phyloP scores from a whole-genome alignment of 768 basidiomycete species.

The Megacollybia marginata region DNA sequence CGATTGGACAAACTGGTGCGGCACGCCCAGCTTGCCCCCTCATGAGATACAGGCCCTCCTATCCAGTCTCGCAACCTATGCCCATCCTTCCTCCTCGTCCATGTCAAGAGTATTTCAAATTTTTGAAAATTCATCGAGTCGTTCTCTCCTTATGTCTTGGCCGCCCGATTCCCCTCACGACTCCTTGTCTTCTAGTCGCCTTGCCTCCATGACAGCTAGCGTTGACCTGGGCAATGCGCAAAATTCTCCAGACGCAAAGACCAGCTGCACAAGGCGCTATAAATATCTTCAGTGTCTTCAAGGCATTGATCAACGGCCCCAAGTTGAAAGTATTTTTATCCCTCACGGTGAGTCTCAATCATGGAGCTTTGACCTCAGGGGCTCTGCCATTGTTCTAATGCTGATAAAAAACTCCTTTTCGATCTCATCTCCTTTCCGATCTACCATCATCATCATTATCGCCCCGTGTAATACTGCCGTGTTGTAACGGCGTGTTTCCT shows the following conservation, averaged over 20 bases:
- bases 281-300: conserved; percentile 63
- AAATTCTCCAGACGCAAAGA: conserved; percentile 65
- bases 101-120: conserved; percentile 71
- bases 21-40: conserved; percentile 55
- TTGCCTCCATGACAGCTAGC: conserved; percentile 21
- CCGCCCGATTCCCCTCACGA: conserved; percentile 47
- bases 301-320: conserved; percentile 36
- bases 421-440: conserved; percentile 4
- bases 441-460: background rate
- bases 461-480: background rate
- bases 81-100: conserved; percentile 46
- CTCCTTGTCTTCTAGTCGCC: conserved; percentile 25
- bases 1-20: conserved; percentile 85
- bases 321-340: conserved; percentile 84
- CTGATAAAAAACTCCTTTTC: conserved; percentile 1
- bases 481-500: background rate
- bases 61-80: conserved; percentile 46
- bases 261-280: conserved; percentile 80
- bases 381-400: background rate
- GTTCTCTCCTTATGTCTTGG: conserved; percentile 65
- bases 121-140: conserved; percentile 51
- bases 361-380: conserved; percentile 7
- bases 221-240: conserved; percentile 15
- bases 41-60: conserved; percentile 56
- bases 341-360: conserved; percentile 64